phyloP scores from a whole-genome alignment of 345 rosid species.

The Arabidopsis suecica region DNA sequence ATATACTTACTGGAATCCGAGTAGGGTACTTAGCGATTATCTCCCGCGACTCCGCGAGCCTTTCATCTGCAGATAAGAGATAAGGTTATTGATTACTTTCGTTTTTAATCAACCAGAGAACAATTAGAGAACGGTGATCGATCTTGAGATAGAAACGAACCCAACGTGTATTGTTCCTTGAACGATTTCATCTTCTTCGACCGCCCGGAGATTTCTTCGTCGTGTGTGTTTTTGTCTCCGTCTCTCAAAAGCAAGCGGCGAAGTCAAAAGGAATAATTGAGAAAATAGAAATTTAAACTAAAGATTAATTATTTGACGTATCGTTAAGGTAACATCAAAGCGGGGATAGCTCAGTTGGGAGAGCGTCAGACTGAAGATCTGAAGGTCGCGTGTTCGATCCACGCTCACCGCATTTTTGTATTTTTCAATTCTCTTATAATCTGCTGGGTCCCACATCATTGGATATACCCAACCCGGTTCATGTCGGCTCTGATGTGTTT shows the following conservation, averaged over 20 bases:
- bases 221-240: background rate
- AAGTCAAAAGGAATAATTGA: background rate
- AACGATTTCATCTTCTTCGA: constrained; percentile 44
- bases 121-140: background rate
- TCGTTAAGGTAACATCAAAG: background rate
- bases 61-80: constrained; percentile 25
- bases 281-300: background rate
- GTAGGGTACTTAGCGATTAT: constrained; percentile 46
- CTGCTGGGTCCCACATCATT: too few species aligned
- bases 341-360: constrained; percentile 99
- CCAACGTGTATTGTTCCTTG: constrained; percentile 40
- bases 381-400: constrained; percentile 81
- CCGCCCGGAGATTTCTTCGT: constrained; percentile 24
- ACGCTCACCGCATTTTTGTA: constrained; percentile 59
- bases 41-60: constrained; percentile 42
- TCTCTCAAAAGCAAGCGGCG: background rate
- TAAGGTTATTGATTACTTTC: background rate
- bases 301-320: accelerated
- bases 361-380: constrained; percentile 90
- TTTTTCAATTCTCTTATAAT: too few species aligned
- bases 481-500: background rate
- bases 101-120: background rate
- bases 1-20: constrained; percentile 41
- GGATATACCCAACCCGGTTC: background rate
- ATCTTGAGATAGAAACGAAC: constrained; percentile 14